Percentiles rank a stretch among this genome's conserved stretches.
phyloP scores from a whole-genome alignment of 169 alveolate genomes.

The Cryptosporidium ubiquitum region DNA sequence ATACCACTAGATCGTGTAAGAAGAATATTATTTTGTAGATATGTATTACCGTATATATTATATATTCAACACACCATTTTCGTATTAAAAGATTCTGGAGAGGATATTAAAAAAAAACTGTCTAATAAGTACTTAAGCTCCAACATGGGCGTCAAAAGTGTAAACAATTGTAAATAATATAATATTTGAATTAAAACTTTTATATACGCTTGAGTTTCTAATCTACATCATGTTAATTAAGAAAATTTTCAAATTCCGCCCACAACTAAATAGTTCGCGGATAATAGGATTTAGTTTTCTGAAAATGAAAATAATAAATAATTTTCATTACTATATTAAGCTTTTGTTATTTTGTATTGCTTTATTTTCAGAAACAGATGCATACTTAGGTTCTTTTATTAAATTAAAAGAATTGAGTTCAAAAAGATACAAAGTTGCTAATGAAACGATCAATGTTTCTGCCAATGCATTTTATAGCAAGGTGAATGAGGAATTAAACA shows the following conservation, averaged over 20 bases:
- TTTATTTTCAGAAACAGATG: background rate
- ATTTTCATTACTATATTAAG: background rate
- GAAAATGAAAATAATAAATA: background rate
- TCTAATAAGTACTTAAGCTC: conserved; percentile 2
- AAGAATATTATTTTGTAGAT: conserved; percentile 53
- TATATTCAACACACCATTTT: conserved; percentile 43
- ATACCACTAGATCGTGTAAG: conserved; percentile 62
- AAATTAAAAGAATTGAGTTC: background rate
- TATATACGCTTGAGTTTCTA: too few relatives aligned
- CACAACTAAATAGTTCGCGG: background rate
- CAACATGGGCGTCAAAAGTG: background rate
- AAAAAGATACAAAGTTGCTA: background rate
- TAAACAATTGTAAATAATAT: background rate
- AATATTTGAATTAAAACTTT: background rate
- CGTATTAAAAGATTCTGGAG: conserved; percentile 47
- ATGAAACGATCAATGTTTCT: background rate
- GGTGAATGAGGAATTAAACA: background rate
- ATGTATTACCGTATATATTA: conserved; percentile 36
- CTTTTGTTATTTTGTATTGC: background rate
- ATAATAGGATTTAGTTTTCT: background rate
- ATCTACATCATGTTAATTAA: background rate
- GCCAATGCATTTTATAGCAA: background rate
- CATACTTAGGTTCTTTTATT: background rate
- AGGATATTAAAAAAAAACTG: conserved; percentile 27
- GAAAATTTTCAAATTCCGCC: background rate